Percentiles rank a stretch among this genome's conserved stretches.
phyloP scores from a whole-genome alignment of 2,329 filamentous ascomycete genomes.

The Phyllosticta citriasiana region DNA sequence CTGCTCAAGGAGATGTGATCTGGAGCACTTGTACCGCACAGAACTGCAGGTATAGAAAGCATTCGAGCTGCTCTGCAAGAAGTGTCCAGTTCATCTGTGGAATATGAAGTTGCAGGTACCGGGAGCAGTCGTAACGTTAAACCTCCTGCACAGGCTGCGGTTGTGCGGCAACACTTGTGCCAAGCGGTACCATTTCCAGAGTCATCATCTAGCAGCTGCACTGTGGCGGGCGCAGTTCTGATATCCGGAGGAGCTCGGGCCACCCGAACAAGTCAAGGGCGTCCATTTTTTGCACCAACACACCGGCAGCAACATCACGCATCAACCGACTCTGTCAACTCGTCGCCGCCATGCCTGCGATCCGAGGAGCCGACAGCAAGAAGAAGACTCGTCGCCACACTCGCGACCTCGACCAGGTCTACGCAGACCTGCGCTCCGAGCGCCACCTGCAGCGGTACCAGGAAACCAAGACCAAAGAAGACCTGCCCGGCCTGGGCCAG shows the following conservation, averaged over 20 bases:
- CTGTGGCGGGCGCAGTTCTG: background rate
- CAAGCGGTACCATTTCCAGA: background rate
- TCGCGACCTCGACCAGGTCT: constrained; percentile 88
- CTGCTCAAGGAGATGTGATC: no score
- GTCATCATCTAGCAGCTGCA: background rate
- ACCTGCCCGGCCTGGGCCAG: constrained; percentile 75
- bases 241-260: background rate
- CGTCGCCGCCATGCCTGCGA: constrained; percentile 37
- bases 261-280: background rate
- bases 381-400: constrained; percentile 38
- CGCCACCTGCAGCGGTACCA: constrained; percentile 75
- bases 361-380: constrained; percentile 39
- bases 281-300: constrained; percentile 14
- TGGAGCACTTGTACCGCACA: no score
- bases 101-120: no score
- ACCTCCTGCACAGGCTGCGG: no score
- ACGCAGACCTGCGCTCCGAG: constrained; percentile 66
- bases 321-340: constrained; percentile 10
- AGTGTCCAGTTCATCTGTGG: no score
- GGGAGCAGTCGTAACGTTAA: no score
- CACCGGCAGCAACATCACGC: constrained; percentile 14
- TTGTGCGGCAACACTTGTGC: no score
- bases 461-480: constrained; percentile 68
- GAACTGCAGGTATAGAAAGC: no score
- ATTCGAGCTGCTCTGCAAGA: no score